Evolutionary conservation across 495 filamentous ascomycete genomes (phyloP).

Genomic region (Elasticomyces elasticus): DNA sequence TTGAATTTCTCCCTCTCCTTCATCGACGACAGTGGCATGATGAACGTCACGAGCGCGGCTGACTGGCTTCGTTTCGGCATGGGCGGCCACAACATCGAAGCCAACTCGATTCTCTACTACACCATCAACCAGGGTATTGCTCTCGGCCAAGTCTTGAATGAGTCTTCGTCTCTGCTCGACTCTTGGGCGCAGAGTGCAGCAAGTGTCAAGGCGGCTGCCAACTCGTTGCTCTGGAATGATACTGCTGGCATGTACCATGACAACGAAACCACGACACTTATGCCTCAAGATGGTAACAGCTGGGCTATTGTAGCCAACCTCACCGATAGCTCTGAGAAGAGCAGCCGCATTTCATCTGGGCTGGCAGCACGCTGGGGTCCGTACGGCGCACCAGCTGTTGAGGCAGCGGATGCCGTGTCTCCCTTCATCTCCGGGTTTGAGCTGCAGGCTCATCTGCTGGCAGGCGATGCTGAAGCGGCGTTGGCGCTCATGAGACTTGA

Average conservation of each 20-base stretch:
- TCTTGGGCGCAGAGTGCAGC: constrained; percentile 21
- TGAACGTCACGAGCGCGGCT: constrained; percentile 22
- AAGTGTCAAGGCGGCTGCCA: constrained; percentile 25
- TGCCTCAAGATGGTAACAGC: constrained; percentile 43
- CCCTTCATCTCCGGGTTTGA: constrained; percentile 55
- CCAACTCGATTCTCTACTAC: constrained; percentile 31
- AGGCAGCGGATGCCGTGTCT: constrained; percentile 49
- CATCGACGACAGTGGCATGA: constrained; percentile 30
- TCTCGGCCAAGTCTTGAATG: constrained; percentile 29
- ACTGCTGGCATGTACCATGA: constrained; percentile 26
- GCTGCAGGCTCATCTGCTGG: constrained; percentile 47
- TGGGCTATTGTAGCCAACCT: constrained; percentile 36
- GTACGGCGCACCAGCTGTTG: constrained; percentile 48
- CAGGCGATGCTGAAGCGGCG: constrained; percentile 37
- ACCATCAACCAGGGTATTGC: constrained; percentile 29
- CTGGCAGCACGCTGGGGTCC: constrained; percentile 46
- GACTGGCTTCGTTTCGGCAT: constrained; percentile 40
- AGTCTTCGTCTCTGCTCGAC: constrained; percentile 13
- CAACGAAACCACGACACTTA: constrained; percentile 30
- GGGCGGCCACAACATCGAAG: constrained; percentile 43
- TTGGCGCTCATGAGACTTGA: constrained; percentile 47
- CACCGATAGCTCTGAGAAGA: constrained; percentile 21
- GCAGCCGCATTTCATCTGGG: constrained; percentile 33
- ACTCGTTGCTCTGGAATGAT: constrained; percentile 25
- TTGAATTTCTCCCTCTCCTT: constrained; percentile 24